Conservation (phyloP, 1,284 basidiomycete species). For the Pseudozyma pruni region DNA sequence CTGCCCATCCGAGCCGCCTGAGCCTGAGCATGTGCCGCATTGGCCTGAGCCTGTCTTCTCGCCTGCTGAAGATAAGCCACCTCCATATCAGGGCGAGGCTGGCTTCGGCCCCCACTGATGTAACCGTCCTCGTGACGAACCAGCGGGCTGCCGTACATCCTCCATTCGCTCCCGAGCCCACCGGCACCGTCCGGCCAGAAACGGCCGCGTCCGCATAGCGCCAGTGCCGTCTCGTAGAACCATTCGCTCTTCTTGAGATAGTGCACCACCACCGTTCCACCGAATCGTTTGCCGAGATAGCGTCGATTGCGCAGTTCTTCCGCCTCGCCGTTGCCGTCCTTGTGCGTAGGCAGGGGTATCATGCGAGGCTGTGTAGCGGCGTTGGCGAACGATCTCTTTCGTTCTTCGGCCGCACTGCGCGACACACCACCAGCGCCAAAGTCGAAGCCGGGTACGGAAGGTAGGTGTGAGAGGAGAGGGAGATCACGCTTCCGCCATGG, state of each 20-base stretch:
- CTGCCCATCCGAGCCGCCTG: conserved; percentile 43
- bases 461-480: conserved; percentile 69
- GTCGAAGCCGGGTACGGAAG: conserved; percentile 53
- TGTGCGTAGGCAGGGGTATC: conserved; percentile 52
- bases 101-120: conserved; percentile 48
- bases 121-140: conserved; percentile 54
- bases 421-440: conserved; percentile 47
- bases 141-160: conserved; percentile 61
- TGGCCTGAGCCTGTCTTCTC: conserved; percentile 42
- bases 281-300: conserved; percentile 69
- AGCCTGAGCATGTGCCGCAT: conserved; percentile 41
- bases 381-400: conserved; percentile 36
- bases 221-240: conserved; percentile 92
- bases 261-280: conserved; percentile 94
- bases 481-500: conserved; percentile 28
- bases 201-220: conserved; percentile 81
- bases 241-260: conserved; percentile 96
- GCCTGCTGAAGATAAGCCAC: conserved; percentile 50
- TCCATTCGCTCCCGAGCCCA: conserved; percentile 55
- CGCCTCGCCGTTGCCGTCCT: conserved; percentile 53
- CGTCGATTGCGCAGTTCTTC: conserved; percentile 73
- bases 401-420: conserved; percentile 32
- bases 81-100: conserved; percentile 54
- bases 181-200: conserved; percentile 66
- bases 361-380: conserved; percentile 38